These are phyloP conservation scores for Gautieria morchelliformis DNA, from an alignment of 768 basidiomycete species.

Conservation along the genomic window DNA sequence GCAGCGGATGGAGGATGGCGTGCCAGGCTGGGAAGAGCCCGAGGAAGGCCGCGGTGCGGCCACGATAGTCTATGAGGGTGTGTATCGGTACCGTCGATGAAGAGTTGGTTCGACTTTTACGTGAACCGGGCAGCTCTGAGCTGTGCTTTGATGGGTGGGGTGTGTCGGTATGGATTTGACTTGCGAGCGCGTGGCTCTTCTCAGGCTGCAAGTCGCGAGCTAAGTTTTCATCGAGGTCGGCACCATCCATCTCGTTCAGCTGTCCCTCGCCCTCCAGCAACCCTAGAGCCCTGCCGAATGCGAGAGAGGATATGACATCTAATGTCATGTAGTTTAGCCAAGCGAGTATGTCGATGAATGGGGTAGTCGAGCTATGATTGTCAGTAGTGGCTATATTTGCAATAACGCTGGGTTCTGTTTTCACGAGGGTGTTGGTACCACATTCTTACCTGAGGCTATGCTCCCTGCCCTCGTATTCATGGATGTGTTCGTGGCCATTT, in stretches of 20 bases:
- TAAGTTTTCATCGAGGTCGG: neutral
- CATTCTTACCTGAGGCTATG: neutral
- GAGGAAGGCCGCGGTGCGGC: slow-evolving; percentile 3
- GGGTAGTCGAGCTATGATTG: too few species aligned
- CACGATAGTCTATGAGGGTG: slow-evolving; percentile 6
- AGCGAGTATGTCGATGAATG: slow-evolving; percentile 13
- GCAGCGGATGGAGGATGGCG: neutral
- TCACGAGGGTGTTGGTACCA: neutral
- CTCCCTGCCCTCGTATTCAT: too few species aligned
- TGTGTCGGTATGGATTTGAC: neutral
- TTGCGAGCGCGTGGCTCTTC: neutral
- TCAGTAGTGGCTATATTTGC: too few species aligned
- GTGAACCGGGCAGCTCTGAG: too few species aligned
- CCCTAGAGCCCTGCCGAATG: slow-evolving; percentile 26
- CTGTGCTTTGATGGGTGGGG: neutral
- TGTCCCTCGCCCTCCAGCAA: too few species aligned
- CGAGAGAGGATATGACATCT: slow-evolving; percentile 19
- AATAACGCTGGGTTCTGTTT: neutral
- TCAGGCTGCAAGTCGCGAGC: too few species aligned
- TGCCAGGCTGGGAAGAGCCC: slow-evolving; percentile 1
- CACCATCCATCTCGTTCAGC: too few species aligned
- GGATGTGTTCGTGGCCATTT: neutral
- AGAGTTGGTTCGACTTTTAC: neutral
- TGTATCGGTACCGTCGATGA: neutral
- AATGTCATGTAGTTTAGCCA: slow-evolving; percentile 27